Percentiles rank a stretch among this genome's conserved stretches.
phyloP scores from a whole-genome alignment of 306 rosid genomes.

The Cicer judaicum region DNA sequence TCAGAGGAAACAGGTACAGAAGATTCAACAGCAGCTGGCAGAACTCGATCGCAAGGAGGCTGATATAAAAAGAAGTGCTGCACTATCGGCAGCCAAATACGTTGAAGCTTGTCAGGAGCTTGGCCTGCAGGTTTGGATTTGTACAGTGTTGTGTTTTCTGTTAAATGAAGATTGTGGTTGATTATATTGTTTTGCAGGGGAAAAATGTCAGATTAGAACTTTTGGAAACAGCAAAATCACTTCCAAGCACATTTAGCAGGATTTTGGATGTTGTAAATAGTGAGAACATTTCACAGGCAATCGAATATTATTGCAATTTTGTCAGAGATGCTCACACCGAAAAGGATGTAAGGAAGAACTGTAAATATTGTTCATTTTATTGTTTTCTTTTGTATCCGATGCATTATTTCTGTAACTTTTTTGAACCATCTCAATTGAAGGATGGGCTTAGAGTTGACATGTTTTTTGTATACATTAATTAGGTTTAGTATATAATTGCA shows the following conservation, averaged over 20 bases:
- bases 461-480: slow-evolving; percentile 40
- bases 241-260: slow-evolving; percentile 74
- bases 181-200: slow-evolving; percentile 65
- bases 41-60: slow-evolving; percentile 94
- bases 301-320: slow-evolving; percentile 84
- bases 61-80: slow-evolving; percentile 85
- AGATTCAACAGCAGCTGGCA: slow-evolving; percentile 90
- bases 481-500: slow-evolving; percentile 50
- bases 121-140: slow-evolving; percentile 78
- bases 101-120: slow-evolving; percentile 97
- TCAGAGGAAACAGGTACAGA: slow-evolving; percentile 91
- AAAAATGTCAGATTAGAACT: slow-evolving; percentile 80
- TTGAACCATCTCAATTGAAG: not conserved
- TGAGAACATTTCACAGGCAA: slow-evolving; percentile 68
- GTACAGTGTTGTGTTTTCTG: slow-evolving; percentile 20
- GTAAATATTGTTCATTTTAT: slow-evolving; percentile 12
- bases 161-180: slow-evolving; percentile 9
- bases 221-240: slow-evolving; percentile 85
- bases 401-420: slow-evolving; percentile 28
- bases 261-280: slow-evolving; percentile 74
- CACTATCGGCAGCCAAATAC: slow-evolving; percentile 78
- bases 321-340: slow-evolving; percentile 84
- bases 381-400: slow-evolving; percentile 33
- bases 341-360: slow-evolving; percentile 69
- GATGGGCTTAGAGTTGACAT: slow-evolving; percentile 34